These are phyloP conservation scores for Brassica carinata DNA, from an alignment of 345 rosid genomes.

Conservation along the genomic window DNA sequence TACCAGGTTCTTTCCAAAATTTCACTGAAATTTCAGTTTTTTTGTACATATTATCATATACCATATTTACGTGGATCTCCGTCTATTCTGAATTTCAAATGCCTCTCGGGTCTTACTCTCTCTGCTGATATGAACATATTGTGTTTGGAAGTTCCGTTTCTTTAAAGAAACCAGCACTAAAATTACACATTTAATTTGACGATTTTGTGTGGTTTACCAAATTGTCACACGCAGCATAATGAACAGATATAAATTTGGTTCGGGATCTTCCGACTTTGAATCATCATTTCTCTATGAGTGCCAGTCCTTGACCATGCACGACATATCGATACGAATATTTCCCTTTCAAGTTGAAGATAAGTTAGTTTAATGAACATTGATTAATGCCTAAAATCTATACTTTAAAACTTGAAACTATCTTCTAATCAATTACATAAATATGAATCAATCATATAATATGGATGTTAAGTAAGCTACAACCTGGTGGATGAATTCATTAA, in stretches of 20 bases:
- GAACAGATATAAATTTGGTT: constrained; percentile 1
- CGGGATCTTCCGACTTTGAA: neutral
- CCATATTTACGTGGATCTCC: neutral
- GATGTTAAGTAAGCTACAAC: neutral
- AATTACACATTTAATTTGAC: neutral
- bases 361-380: neutral
- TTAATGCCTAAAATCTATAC: neutral
- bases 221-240: neutral
- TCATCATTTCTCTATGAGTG: neutral
- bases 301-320: constrained; percentile 1
- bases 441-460: too few species aligned
- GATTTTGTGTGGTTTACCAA: neutral
- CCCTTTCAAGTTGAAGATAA: neutral
- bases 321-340: neutral
- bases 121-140: neutral
- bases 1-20: neutral
- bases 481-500: neutral
- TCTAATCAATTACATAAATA: neutral
- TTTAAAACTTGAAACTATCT: neutral
- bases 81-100: neutral
- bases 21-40: neutral
- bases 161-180: neutral
- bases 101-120: neutral
- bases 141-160: neutral
- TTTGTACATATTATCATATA: neutral